Percentiles rank a stretch among this genome's conserved stretches.
Conservation (phyloP, 495 filamentous ascomycete species). For the Penicillium paradoxum region DNA sequence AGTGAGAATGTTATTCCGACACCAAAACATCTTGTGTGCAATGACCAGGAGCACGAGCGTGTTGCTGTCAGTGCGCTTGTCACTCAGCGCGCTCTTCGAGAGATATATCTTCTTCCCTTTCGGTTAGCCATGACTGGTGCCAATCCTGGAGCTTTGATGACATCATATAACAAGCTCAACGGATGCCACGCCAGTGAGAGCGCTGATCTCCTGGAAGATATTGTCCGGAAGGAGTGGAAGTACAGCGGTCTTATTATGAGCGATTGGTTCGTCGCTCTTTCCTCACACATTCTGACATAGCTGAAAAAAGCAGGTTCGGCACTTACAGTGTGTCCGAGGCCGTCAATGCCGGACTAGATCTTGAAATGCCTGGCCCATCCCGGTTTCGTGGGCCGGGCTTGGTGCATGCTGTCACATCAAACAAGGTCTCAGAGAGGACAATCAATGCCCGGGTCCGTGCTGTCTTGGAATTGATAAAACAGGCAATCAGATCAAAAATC, state of each 20-base stretch:
- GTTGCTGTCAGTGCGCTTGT: slow-evolving; percentile 57
- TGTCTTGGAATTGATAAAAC: slow-evolving; percentile 40
- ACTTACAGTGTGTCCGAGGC: slow-evolving; percentile 41
- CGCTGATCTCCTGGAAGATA: slow-evolving; percentile 49
- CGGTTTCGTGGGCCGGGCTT: slow-evolving; percentile 55
- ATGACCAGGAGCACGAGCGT: slow-evolving; percentile 65
- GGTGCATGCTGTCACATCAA: slow-evolving; percentile 46
- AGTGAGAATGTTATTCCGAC: slow-evolving; percentile 53
- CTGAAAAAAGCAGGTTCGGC: no score
- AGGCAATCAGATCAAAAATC: slow-evolving; percentile 55
- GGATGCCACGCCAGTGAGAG: slow-evolving; percentile 59
- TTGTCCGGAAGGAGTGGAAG: slow-evolving; percentile 56
- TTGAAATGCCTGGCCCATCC: slow-evolving; percentile 67
- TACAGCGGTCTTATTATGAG: slow-evolving; percentile 46
- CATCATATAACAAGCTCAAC: slow-evolving; percentile 69
- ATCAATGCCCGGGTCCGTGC: slow-evolving; percentile 41
- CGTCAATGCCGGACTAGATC: slow-evolving; percentile 58
- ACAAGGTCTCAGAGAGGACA: slow-evolving; percentile 55
- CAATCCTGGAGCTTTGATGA: slow-evolving; percentile 64
- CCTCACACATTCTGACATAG: no score
- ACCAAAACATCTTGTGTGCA: slow-evolving; percentile 68
- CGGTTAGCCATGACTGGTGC: slow-evolving; percentile 60
- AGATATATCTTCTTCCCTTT: slow-evolving; percentile 70
- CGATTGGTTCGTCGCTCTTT: slow-evolving; percentile 41
- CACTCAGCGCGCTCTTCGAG: slow-evolving; percentile 61